phyloP scores from a whole-genome alignment of 345 rosid species.

The Arabidopsis arenosa region DNA sequence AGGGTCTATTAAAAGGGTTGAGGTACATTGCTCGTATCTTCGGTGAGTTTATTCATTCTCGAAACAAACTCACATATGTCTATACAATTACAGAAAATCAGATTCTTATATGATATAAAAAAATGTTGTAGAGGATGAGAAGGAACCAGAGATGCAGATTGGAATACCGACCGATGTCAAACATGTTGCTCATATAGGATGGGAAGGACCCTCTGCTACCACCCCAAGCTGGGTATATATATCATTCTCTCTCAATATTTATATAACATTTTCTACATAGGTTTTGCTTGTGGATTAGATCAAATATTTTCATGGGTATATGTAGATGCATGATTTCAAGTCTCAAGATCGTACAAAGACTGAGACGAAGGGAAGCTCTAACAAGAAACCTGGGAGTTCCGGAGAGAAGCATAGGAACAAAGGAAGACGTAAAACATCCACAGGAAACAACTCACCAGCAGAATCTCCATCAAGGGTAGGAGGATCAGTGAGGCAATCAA shows the following conservation, averaged over 20 bases:
- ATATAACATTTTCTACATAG: neutral
- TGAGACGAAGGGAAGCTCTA: conserved; percentile 33
- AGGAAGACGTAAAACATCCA: conserved; percentile 42
- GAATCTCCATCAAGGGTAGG: conserved; percentile 44
- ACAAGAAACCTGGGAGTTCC: conserved; percentile 37
- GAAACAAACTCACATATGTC: neutral
- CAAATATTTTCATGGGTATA: conserved; percentile 25
- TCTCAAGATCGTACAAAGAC: conserved; percentile 13
- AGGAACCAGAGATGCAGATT: conserved; percentile 82
- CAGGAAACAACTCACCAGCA: conserved; percentile 39
- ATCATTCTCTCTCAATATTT: neutral
- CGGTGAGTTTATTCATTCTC: conserved; percentile 48
- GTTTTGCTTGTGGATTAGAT: conserved; percentile 53
- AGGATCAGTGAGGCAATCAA: conserved; percentile 44
- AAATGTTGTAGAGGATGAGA: conserved; percentile 65
- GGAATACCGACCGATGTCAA: conserved; percentile 93
- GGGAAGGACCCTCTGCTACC: conserved; percentile 71
- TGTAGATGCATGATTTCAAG: conserved; percentile 74
- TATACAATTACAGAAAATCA: conserved; percentile 4
- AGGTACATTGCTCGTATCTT: conserved; percentile 82
- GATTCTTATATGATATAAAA: neutral
- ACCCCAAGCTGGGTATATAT: conserved; percentile 70
- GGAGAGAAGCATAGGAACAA: conserved; percentile 38
- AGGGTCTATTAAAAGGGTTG: conserved; percentile 75
- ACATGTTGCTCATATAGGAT: conserved; percentile 96